These are phyloP conservation scores for Boletus subcaerulescens DNA, from an alignment of 768 basidiomycete species.

Conservation along the genomic window DNA sequence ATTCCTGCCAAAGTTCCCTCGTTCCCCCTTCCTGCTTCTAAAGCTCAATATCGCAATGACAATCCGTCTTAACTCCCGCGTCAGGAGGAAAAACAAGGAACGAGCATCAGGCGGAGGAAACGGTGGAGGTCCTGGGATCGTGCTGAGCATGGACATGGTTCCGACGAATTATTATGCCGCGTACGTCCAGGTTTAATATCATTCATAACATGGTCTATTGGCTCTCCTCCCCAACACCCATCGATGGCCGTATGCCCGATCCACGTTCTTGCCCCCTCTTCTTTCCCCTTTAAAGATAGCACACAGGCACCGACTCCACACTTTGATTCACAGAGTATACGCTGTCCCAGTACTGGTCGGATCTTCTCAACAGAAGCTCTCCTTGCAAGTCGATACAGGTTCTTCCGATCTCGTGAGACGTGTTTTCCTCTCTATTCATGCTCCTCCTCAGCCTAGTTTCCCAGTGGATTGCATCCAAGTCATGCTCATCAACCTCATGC, in stretches of 20 bases:
- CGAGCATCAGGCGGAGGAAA: slow-evolving; percentile 36
- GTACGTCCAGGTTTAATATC: slow-evolving; percentile 33
- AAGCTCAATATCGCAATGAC: slow-evolving; percentile 8
- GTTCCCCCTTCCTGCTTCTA: background rate
- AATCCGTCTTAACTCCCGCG: slow-evolving; percentile 1
- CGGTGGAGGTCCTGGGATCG: slow-evolving; percentile 52
- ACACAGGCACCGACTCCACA: background rate
- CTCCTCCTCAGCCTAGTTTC: background rate
- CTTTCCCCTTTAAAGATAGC: background rate
- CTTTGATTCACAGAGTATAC: slow-evolving; percentile 50
- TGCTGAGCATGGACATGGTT: slow-evolving; percentile 56
- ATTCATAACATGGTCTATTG: background rate
- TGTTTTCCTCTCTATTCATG: background rate
- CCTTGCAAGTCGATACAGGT: slow-evolving; percentile 76
- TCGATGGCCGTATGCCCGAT: background rate
- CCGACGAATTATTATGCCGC: slow-evolving; percentile 52
- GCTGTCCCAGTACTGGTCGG: slow-evolving; percentile 61
- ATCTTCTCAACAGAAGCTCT: slow-evolving; percentile 44
- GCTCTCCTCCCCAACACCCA: background rate
- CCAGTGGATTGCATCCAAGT: slow-evolving; percentile 73
- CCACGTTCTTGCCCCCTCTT: background rate
- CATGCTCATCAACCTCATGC: slow-evolving; percentile 58
- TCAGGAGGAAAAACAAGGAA: slow-evolving; percentile 9
- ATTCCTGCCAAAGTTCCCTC: background rate
- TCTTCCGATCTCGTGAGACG: slow-evolving; percentile 72